Percentiles rank a stretch among this genome's conserved stretches.
These are phyloP conservation scores for Arabidopsis arenosa DNA, from an alignment of 345 rosid genomes.

Conservation along the genomic window DNA sequence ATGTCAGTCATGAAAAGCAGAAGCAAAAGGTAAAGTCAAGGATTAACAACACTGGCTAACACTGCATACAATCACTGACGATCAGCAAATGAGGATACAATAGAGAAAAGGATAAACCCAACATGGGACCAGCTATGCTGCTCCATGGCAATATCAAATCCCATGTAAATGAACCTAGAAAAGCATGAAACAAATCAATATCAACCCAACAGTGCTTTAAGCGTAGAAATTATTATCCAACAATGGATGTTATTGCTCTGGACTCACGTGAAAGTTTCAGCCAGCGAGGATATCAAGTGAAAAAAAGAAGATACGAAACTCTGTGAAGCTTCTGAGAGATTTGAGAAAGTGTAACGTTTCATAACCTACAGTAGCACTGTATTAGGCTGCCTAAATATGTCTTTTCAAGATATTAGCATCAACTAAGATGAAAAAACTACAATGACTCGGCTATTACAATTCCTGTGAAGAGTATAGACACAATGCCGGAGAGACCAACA, in stretches of 20 bases:
- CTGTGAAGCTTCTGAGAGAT: slow-evolving; percentile 91
- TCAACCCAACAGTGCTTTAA: slow-evolving; percentile 4
- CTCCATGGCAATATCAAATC: slow-evolving; percentile 98
- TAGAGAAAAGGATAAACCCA: slow-evolving; percentile 92
- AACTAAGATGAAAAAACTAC: slow-evolving; percentile 41
- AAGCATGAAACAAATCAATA: slow-evolving; percentile 23
- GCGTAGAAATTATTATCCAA: neutral
- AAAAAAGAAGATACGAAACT: slow-evolving; percentile 85
- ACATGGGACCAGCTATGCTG: slow-evolving; percentile 96
- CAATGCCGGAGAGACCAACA: slow-evolving; percentile 97
- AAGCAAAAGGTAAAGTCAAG: slow-evolving; percentile 52
- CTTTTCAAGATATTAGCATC: slow-evolving; percentile 23
- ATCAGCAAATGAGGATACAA: slow-evolving; percentile 70
- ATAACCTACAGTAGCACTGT: slow-evolving; percentile 52
- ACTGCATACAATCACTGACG: slow-evolving; percentile 16
- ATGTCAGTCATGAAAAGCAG: slow-evolving; percentile 32
- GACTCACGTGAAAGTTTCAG: slow-evolving; percentile 90
- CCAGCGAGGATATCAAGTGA: slow-evolving; percentile 93
- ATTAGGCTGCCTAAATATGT: slow-evolving; percentile 27
- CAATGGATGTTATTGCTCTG: slow-evolving; percentile 15
- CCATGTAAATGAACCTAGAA: slow-evolving; percentile 96
- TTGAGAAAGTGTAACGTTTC: slow-evolving; percentile 93
- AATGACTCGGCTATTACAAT: slow-evolving; percentile 54
- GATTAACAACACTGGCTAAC: slow-evolving; percentile 43
- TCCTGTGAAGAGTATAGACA: slow-evolving; percentile 95